Evolutionary conservation across 2,329 filamentous ascomycete species (phyloP).

Genomic region (Neonectria punicea): DNA sequence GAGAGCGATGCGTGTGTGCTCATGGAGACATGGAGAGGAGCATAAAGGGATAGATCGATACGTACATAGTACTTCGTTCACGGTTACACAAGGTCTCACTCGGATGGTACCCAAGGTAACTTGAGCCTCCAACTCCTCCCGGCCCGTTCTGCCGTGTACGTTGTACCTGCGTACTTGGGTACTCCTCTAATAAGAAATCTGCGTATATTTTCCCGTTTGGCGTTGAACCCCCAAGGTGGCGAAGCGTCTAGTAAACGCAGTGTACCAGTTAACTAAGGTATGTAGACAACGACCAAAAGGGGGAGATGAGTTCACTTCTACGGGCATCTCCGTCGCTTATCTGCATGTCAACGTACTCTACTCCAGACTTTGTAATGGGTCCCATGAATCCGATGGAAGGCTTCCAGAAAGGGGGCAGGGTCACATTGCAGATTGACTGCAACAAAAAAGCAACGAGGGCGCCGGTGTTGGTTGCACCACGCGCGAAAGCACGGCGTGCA

Average conservation of each 20-base stretch:
- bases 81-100: too few species aligned
- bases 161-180: not conserved
- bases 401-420: slow-evolving; percentile 37
- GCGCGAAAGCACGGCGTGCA: not conserved
- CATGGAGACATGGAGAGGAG: not conserved
- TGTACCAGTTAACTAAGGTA: too few species aligned
- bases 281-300: slow-evolving; percentile 11
- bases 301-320: slow-evolving; percentile 12
- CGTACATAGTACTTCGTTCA: too few species aligned
- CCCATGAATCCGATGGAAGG: slow-evolving; percentile 28
- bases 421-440: slow-evolving; percentile 21
- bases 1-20: not conserved
- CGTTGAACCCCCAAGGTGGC: not conserved
- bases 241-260: not conserved
- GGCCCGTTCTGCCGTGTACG: not conserved
- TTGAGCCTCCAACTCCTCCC: not conserved
- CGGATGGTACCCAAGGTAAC: too few species aligned
- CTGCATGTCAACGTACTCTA: slow-evolving; percentile 33
- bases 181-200: too few species aligned
- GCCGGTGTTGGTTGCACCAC: not conserved
- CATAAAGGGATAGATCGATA: not conserved
- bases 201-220: not conserved
- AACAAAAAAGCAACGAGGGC: slow-evolving; percentile 4
- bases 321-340: slow-evolving; percentile 44
- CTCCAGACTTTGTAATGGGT: slow-evolving; percentile 22